These are phyloP conservation scores for Neonectria faginata DNA, from an alignment of 2,329 filamentous ascomycete genomes.

Conservation along the genomic window DNA sequence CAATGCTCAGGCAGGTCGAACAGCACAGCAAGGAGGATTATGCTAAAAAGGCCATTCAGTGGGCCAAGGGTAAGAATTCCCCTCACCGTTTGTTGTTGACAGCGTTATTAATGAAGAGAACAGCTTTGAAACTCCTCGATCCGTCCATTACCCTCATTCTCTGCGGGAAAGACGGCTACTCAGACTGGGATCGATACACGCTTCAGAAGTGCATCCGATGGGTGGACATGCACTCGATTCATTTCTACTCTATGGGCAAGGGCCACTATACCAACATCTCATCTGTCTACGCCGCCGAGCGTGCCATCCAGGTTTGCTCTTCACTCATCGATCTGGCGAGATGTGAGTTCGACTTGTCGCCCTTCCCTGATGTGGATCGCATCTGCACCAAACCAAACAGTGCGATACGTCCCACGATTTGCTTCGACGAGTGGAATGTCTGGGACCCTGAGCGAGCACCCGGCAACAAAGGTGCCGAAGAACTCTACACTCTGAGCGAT, in stretches of 20 bases:
- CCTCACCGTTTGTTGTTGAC: rapidly evolving
- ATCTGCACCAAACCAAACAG: slow-evolving; percentile 71
- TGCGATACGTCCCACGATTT: slow-evolving; percentile 71
- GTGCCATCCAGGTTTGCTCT: slow-evolving; percentile 76
- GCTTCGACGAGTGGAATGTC: slow-evolving; percentile 87
- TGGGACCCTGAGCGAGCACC: slow-evolving; percentile 79
- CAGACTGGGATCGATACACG: slow-evolving; percentile 75
- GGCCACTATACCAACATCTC: slow-evolving; percentile 80
- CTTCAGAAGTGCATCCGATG: slow-evolving; percentile 30
- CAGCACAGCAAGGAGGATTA: slow-evolving; percentile 76
- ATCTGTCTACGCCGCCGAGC: slow-evolving; percentile 75
- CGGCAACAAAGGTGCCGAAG: slow-evolving; percentile 78
- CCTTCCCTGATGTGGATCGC: slow-evolving; percentile 61
- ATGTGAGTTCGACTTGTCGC: slow-evolving; percentile 32
- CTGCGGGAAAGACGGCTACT: slow-evolving; percentile 76
- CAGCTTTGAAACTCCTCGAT: slow-evolving; percentile 72
- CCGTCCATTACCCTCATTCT: slow-evolving; percentile 75
- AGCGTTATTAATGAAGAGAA: not conserved
- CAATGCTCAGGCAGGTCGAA: slow-evolving; percentile 62
- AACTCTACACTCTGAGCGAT: slow-evolving; percentile 78
- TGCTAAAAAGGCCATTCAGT: slow-evolving; percentile 74
- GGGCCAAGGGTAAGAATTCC: slow-evolving; percentile 61
- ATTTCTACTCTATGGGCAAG: slow-evolving; percentile 73
- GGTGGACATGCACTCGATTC: slow-evolving; percentile 74
- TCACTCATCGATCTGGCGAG: slow-evolving; percentile 69